Evolutionary conservation across 805 yeast genomes (phyloP).

Genomic region (Hemisphaericaspora nanyangensis): DNA sequence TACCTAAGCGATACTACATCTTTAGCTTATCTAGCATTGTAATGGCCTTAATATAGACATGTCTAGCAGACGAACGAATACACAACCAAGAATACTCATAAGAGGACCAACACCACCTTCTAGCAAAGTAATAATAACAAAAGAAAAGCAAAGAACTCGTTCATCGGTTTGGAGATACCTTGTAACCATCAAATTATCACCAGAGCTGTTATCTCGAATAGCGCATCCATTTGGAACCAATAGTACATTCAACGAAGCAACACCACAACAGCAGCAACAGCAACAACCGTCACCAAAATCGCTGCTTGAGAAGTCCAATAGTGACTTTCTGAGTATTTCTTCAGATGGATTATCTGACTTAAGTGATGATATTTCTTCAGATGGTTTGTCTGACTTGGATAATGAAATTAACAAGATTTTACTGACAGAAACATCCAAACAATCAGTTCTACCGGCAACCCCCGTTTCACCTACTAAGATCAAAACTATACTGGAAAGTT

Average conservation of each 20-base stretch:
- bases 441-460: neutral
- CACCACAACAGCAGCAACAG: neutral
- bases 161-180: neutral
- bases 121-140: conserved; percentile 4
- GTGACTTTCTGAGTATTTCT: too few relatives aligned
- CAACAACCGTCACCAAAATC: too few relatives aligned
- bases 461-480: neutral
- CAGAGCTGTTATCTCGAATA: neutral
- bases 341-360: too few relatives aligned
- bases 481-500: neutral
- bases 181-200: neutral
- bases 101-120: conserved; percentile 9
- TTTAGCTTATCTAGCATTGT: too few relatives aligned
- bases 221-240: neutral
- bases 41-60: too few relatives aligned
- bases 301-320: too few relatives aligned
- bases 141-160: neutral
- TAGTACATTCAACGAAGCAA: too few relatives aligned
- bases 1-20: too few relatives aligned
- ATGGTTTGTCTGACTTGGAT: conserved; percentile 16
- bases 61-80: too few relatives aligned
- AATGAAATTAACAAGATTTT: conserved; percentile 14
- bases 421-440: neutral
- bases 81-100: conserved; percentile 2
- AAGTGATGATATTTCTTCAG: too few relatives aligned